phyloP scores from a whole-genome alignment of 1,284 basidiomycete species.

The Neonothopanus nambi region DNA sequence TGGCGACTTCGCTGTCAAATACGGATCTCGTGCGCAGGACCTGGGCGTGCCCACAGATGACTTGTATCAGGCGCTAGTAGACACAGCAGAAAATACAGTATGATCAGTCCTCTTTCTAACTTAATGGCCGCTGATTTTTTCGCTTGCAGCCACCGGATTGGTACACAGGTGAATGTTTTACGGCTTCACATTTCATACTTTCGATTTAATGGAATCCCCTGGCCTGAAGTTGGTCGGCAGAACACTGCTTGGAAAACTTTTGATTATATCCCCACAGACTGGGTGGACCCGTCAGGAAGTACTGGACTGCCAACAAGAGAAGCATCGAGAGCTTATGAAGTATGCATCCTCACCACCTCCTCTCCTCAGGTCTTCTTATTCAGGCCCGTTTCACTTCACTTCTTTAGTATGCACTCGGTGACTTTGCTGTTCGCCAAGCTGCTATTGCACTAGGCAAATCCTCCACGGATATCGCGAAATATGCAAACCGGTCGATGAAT shows the following conservation, averaged over 20 bases:
- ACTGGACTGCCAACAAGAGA: conserved; percentile 48
- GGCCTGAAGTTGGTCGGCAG: conserved; percentile 50
- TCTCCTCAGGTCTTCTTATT: not conserved
- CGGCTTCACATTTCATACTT: not conserved
- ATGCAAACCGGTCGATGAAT: conserved; percentile 51
- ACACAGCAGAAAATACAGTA: conserved; percentile 52
- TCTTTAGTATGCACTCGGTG: conserved; percentile 44
- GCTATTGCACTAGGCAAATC: conserved; percentile 39
- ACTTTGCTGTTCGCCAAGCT: conserved; percentile 53
- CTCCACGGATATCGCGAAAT: conserved; percentile 37
- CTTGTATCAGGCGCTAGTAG: conserved; percentile 48
- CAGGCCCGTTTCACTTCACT: not conserved
- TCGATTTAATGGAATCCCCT: not conserved
- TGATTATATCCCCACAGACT: conserved; percentile 48
- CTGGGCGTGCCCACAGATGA: conserved; percentile 46
- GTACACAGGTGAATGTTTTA: conserved; percentile 38
- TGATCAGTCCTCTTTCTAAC: conserved; percentile 7
- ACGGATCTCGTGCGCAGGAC: conserved; percentile 33
- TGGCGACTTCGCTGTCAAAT: conserved; percentile 52
- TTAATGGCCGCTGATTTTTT: conserved; percentile 1
- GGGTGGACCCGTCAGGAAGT: conserved; percentile 46
- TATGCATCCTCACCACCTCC: conserved; percentile 15
- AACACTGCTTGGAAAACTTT: conserved; percentile 53
- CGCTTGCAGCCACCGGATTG: conserved; percentile 44
- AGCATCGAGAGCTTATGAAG: conserved; percentile 48